Conservation (phyloP, 495 filamentous ascomycete species). For the Penicillium salamii region DNA sequence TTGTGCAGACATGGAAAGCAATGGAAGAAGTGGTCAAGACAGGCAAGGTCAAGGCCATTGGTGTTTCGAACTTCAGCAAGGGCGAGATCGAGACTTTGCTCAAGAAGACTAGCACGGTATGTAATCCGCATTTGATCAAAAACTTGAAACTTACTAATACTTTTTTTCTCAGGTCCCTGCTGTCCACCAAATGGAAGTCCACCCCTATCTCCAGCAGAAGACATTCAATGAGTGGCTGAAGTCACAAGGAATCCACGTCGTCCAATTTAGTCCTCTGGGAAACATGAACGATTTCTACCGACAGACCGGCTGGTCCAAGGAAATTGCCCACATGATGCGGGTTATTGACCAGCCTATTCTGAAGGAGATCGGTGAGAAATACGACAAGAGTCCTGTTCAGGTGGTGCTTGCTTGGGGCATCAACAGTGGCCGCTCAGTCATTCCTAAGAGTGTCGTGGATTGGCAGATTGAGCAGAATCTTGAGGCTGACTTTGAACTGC, state of each 20-base stretch:
- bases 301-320: conserved; percentile 8
- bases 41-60: conserved; percentile 61
- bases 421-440: conserved; percentile 54
- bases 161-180: conserved; percentile 39
- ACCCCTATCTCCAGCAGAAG: conserved; percentile 59
- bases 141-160: not conserved
- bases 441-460: conserved; percentile 59
- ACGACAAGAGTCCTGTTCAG: conserved; percentile 59
- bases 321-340: conserved; percentile 14
- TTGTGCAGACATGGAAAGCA: conserved; percentile 47
- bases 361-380: conserved; percentile 56
- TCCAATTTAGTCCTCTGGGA: conserved; percentile 63
- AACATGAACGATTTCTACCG: conserved; percentile 64
- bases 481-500: conserved; percentile 55
- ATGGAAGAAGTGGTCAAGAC: conserved; percentile 58
- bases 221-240: conserved; percentile 51
- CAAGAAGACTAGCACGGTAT: conserved; percentile 40
- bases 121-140: not conserved
- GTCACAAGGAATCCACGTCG: conserved; percentile 54
- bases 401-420: conserved; percentile 62
- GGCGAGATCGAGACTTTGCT: conserved; percentile 63
- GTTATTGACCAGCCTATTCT: conserved; percentile 55
- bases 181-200: conserved; percentile 61
- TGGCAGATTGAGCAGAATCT: conserved; percentile 53
- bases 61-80: conserved; percentile 72